Percentiles rank a stretch among this genome's conserved stretches.
phyloP scores from a whole-genome alignment of 176 grass and related monocot genomes.

The Lolium rigidum region DNA sequence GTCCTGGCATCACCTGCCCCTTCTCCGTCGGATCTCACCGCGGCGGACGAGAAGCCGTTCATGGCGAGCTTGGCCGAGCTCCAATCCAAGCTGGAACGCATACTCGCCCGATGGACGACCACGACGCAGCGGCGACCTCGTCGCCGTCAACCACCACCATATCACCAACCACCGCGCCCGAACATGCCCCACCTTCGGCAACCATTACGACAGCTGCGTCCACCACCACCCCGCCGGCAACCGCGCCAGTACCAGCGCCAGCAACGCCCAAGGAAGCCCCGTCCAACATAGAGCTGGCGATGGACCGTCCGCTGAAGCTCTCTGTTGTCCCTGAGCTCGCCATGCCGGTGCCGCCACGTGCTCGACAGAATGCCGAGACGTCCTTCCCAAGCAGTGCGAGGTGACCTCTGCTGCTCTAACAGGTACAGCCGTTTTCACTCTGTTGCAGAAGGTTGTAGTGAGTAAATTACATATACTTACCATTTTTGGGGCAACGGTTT shows the following conservation, averaged over 20 bases:
- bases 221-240: neutral
- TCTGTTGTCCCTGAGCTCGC: neutral
- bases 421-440: neutral
- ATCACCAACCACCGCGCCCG: too few species aligned
- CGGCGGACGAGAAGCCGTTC: neutral
- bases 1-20: neutral
- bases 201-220: neutral
- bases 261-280: neutral
- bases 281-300: neutral
- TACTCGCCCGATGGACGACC: neutral
- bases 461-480: too few species aligned
- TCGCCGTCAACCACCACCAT: neutral
- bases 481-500: too few species aligned
- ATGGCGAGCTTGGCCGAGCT: neutral
- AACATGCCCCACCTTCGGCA: too few species aligned
- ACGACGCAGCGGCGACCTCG: neutral
- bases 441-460: neutral
- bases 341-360: neutral
- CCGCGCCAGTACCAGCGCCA: neutral
- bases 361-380: neutral
- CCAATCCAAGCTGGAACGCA: neutral
- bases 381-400: neutral
- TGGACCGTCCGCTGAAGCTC: neutral
- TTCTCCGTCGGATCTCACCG: neutral
- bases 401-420: neutral